Conservation (phyloP, 2,329 filamentous ascomycete species). For the Ophiostoma piceae region DNA sequence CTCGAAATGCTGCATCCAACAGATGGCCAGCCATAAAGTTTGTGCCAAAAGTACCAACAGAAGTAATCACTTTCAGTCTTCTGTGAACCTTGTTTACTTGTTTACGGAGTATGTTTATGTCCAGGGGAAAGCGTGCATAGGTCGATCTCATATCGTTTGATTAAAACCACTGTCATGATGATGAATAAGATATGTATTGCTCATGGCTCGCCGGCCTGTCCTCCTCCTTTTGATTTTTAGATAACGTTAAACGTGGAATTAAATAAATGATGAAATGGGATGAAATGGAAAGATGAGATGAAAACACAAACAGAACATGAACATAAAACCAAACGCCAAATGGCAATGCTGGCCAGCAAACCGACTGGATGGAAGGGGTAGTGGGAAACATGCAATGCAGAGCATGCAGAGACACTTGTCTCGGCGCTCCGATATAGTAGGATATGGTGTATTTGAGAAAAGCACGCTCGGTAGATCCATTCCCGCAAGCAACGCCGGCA, state of each 20-base stretch:
- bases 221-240: slow-evolving; percentile 4
- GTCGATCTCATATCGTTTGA: too few relatives aligned
- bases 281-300: background rate
- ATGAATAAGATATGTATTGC: slow-evolving; percentile 7
- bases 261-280: too few relatives aligned
- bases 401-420: background rate
- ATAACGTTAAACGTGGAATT: too few relatives aligned
- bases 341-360: slow-evolving; percentile 21
- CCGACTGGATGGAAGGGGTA: background rate
- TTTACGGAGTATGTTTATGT: too few relatives aligned
- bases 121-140: too few relatives aligned
- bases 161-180: too few relatives aligned
- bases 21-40: too few relatives aligned
- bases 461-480: slow-evolving; percentile 10
- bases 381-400: background rate
- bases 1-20: too few relatives aligned
- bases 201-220: background rate
- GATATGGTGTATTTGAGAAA: slow-evolving; percentile 12
- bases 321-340: slow-evolving; percentile 23
- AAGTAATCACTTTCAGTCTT: too few relatives aligned
- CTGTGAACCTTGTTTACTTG: too few relatives aligned
- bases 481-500: background rate
- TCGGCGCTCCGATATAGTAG: background rate
- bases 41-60: too few relatives aligned
- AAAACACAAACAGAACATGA: background rate